Conservation (phyloP, 768 basidiomycete species). For the Rhodotorula diobovata region DNA sequence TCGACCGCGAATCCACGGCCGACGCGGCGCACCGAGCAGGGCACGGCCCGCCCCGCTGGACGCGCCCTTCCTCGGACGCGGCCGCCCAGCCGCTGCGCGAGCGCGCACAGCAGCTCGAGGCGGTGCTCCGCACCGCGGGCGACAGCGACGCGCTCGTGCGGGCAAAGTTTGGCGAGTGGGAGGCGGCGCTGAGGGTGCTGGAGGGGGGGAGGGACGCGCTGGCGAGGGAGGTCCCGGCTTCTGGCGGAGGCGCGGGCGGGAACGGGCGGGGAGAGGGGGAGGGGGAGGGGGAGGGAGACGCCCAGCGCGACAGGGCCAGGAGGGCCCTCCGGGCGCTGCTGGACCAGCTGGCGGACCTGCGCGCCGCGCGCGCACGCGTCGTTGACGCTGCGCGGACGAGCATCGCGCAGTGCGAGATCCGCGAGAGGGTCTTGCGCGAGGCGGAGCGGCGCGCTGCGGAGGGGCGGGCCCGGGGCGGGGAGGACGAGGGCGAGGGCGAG, state of each 20-base stretch:
- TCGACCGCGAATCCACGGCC: constrained; percentile 65
- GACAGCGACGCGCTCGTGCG: constrained; percentile 72
- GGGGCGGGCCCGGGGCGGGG: constrained; percentile 13
- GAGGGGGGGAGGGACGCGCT: constrained; percentile 61
- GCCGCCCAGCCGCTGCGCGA: constrained; percentile 69
- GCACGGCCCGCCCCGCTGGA: constrained; percentile 45
- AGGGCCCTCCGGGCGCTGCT: constrained; percentile 59
- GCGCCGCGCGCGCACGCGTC: constrained; percentile 59
- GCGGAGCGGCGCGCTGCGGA: constrained; percentile 61
- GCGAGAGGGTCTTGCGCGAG: constrained; percentile 61
- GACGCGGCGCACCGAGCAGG: constrained; percentile 48
- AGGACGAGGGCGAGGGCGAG: constrained; percentile 49
- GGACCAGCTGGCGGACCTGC: constrained; percentile 73
- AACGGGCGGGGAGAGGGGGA: too few species aligned
- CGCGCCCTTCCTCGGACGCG: constrained; percentile 65
- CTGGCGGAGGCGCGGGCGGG: constrained; percentile 27
- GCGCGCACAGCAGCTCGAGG: constrained; percentile 66
- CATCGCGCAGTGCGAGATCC: constrained; percentile 68
- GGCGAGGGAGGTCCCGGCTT: neutral
- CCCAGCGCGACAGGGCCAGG: too few species aligned
- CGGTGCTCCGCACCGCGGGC: constrained; percentile 65
- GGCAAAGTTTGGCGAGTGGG: constrained; percentile 86
- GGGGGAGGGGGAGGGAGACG: too few species aligned
- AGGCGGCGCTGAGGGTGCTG: constrained; percentile 63
- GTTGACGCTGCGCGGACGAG: constrained; percentile 63